Base-by-base conservation (phyloP, 108 stramenopile species). In the Fragilaria radians region DNA sequence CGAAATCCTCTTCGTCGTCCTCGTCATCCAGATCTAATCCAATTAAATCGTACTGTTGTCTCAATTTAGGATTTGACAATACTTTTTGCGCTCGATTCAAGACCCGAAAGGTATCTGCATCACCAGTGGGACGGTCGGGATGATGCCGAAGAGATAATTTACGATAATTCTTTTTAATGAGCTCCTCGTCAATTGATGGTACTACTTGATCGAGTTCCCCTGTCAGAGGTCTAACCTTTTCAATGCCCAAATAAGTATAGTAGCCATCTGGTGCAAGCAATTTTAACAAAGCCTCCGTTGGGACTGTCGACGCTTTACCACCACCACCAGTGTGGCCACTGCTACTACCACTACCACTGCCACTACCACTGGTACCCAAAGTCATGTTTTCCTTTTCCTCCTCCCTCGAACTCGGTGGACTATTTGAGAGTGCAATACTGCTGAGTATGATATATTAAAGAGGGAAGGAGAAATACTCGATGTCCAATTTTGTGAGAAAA, bases 11-110 rank as follows among this genome's bases (percentile, higher is more conserved):
- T 9, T 65, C 60, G 1, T 84, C 83, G 22, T 72, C 86, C 46
- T 83, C 89, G 61, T 88, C 90, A 26, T 91, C 86, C 60, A 92
- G 69, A 73, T 92, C 90, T 48, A 92, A 54, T 14, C 86, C 90
- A 31, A 92, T 49, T 53, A 88, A 71, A 66, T 92, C 90, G 59
- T 92, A 92, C 65, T 92, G 83, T 57, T 81, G 61, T 25, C 85
- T 53, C 36, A 92, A 63, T 52, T 86, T 88, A 11, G 82, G 71
- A 65, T 67, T 72, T 55, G 69, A 63, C 50, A 92, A 57, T 0
- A 92, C 86, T 21, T 66, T 63, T 54, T 92, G 85, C 32, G 90
- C 90, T 24, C 90, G 80, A 67, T 86, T 80, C 48, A 92, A 53
- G 21, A 80, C 57, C 0, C 83, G 78, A 67, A 92, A 92, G 3